phyloP scores from a whole-genome alignment of 805 yeast species.

The Kodamaea lidongshanica region DNA sequence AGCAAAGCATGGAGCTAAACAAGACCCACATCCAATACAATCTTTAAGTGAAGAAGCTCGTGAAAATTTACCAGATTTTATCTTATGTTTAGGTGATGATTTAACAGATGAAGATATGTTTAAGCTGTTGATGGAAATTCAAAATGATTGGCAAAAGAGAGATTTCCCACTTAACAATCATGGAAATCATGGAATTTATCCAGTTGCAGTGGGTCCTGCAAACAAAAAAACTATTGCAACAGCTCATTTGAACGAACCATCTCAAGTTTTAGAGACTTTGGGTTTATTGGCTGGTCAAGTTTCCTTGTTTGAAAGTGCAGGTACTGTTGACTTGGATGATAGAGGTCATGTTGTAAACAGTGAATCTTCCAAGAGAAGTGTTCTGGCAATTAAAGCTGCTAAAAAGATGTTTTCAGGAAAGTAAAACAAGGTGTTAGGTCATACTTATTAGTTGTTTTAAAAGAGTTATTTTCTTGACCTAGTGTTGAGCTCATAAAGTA shows the following conservation, averaged over 20 bases:
- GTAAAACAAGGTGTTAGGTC: slow-evolving; percentile 9
- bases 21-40: slow-evolving; percentile 27
- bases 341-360: slow-evolving; percentile 61
- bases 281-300: slow-evolving; percentile 77
- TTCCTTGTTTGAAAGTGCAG: slow-evolving; percentile 71
- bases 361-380: slow-evolving; percentile 38
- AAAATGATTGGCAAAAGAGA: slow-evolving; percentile 42
- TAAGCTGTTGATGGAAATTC: slow-evolving; percentile 61
- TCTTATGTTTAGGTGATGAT: slow-evolving; percentile 91
- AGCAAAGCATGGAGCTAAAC: slow-evolving; percentile 54
- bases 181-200: slow-evolving; percentile 60
- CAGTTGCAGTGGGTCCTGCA: slow-evolving; percentile 91
- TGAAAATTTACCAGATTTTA: slow-evolving; percentile 69
- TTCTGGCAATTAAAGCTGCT: slow-evolving; percentile 30
- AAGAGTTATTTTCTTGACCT: too few species aligned
- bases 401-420: slow-evolving; percentile 5
- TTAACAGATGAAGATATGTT: slow-evolving; percentile 98
- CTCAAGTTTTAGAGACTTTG: slow-evolving; percentile 76
- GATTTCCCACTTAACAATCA: slow-evolving; percentile 39
- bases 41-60: slow-evolving; percentile 21
- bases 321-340: slow-evolving; percentile 68
- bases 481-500: too few species aligned
- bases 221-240: slow-evolving; percentile 79
- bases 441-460: neutral
- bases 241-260: slow-evolving; percentile 78